Base-by-base conservation (phyloP, 768 basidiomycete genomes). In the Lactarius deliciosus region DNA sequence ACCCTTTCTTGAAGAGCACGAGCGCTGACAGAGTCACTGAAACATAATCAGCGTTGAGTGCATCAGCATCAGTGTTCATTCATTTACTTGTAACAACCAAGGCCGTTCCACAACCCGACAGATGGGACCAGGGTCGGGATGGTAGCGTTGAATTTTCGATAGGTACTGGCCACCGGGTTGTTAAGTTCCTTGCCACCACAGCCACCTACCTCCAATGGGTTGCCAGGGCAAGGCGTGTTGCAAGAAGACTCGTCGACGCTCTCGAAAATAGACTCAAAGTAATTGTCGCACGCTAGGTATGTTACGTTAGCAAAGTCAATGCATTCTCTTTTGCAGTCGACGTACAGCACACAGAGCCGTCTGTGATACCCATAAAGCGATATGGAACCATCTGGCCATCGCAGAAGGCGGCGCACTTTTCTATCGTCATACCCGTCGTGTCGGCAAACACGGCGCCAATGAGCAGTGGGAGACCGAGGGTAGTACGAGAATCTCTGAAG, bases 351-450 rank as follows among this genome's bases (percentile, higher is more conserved):
- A 87, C 81, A 61, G 81, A 77, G 30, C 79, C 82, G 68, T 81
- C 90, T 75, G 91, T 89, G 16, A 85, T 79, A 7, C 91, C 91
- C n/a, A 89, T 88, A 69, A 83, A 89, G 66, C 86, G 74, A 72
- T 79, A 89, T 22, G 50, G n/a, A 13, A 22, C n/a, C 15, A 75
- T 68, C 64, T 79, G 75, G 22, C 76, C 57, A 43, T 79, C 76
- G 72, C 82, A 83, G 68, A 77, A 82, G 63, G 28, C 72, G 66
- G 82, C 73, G 69, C 82, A 83, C 9, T 74, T 71, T 70, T 81
- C 85, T 41, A 85, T 79, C 9, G 90, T 91, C 86, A 91, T 90
- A 28, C 76, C 76, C 7, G 76, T 77, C 22, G 81, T 75, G 69
- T 80, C 79, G 15, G 79, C 75, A 67, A 78, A 84, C 4, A 79